phyloP scores from a whole-genome alignment of 2,329 filamentous ascomycete genomes.

The Hypoxylon sp. region DNA sequence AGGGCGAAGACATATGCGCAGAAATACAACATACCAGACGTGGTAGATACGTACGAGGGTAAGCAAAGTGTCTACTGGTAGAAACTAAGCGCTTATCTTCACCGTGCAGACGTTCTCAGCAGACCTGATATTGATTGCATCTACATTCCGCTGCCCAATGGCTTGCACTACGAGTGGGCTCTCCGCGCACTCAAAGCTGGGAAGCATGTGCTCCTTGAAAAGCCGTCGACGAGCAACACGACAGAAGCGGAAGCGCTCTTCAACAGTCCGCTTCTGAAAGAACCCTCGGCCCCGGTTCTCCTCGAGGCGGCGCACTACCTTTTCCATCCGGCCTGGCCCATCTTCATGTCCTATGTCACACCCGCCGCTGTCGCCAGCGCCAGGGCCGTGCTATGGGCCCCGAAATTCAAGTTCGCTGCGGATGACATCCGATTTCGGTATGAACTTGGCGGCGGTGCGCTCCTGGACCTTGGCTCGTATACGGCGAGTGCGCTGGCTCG shows the following conservation, averaged over 20 bases:
- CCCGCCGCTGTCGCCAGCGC: slow-evolving; percentile 49
- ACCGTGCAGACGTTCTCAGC: slow-evolving; percentile 47
- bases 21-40: slow-evolving; percentile 59
- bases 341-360: slow-evolving; percentile 52
- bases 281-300: slow-evolving; percentile 52
- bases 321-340: slow-evolving; percentile 58
- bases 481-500: slow-evolving; percentile 43
- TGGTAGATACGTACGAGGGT: slow-evolving; percentile 59
- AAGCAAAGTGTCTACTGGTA: not conserved
- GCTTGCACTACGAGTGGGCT: slow-evolving; percentile 57
- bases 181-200: slow-evolving; percentile 55
- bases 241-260: slow-evolving; percentile 56
- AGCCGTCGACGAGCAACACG: slow-evolving; percentile 57
- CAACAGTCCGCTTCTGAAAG: slow-evolving; percentile 45
- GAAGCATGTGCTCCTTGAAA: slow-evolving; percentile 65
- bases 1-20: slow-evolving; percentile 59
- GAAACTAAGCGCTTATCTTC: not conserved
- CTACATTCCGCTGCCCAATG: slow-evolving; percentile 58
- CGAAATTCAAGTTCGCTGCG: slow-evolving; percentile 42
- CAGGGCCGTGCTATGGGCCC: slow-evolving; percentile 42
- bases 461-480: slow-evolving; percentile 51
- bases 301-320: slow-evolving; percentile 62
- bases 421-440: slow-evolving; percentile 56
- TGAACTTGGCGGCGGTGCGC: slow-evolving; percentile 51
- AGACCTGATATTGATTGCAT: slow-evolving; percentile 56